Conservation (phyloP, 164 flowering plant species). For the Houttuynia cordata region DNA sequence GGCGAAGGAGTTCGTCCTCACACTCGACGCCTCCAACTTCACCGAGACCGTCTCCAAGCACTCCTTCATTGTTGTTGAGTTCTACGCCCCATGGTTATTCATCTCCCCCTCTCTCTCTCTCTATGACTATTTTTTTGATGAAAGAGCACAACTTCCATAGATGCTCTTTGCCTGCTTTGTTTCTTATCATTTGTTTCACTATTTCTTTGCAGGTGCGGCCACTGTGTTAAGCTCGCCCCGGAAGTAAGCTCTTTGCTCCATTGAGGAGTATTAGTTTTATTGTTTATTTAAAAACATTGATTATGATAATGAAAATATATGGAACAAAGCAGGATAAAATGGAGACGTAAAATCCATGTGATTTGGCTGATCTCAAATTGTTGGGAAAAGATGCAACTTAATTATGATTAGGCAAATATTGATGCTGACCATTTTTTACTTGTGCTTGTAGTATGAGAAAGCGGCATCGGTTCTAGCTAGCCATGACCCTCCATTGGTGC, state of each 20-base stretch:
- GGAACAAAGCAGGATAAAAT: too few species aligned
- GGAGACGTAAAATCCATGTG: too few species aligned
- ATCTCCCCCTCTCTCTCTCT: background rate
- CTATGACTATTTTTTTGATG: too few species aligned
- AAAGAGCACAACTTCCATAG: too few species aligned
- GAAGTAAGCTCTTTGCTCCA: background rate
- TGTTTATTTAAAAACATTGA: too few species aligned
- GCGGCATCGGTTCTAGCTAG: constrained; percentile 66
- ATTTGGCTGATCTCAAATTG: too few species aligned
- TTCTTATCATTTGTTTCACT: too few species aligned
- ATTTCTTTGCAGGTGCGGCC: background rate
- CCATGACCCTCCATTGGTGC: constrained; percentile 52
- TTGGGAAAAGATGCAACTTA: too few species aligned
- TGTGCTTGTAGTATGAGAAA: constrained; percentile 51
- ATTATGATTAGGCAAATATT: too few species aligned
- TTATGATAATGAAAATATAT: too few species aligned
- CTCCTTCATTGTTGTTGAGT: constrained; percentile 78
- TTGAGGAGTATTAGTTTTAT: background rate
- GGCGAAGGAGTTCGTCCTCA: constrained; percentile 45
- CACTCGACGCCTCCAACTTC: constrained; percentile 70
- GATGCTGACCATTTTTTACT: background rate
- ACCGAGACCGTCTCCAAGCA: constrained; percentile 47
- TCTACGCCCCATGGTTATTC: constrained; percentile 90
- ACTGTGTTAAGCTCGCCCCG: background rate
- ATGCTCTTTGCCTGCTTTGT: too few species aligned